These are phyloP conservation scores for Byssothecium circinans DNA, from an alignment of 2,329 filamentous ascomycete species.

Conservation along the genomic window DNA sequence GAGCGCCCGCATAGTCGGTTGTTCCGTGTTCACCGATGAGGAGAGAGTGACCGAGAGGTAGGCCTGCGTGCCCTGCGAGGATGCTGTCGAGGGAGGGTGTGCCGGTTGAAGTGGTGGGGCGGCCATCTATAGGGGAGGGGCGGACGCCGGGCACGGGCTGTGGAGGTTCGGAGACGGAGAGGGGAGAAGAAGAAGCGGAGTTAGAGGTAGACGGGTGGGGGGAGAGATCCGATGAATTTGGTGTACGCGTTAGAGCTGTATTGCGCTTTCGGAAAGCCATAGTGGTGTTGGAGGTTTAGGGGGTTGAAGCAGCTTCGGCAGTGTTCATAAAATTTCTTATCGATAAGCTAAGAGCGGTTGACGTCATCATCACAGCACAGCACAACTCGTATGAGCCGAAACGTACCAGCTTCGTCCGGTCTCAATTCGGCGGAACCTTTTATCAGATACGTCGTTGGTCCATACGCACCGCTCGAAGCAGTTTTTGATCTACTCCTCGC, in stretches of 20 bases:
- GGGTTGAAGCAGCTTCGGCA: no score
- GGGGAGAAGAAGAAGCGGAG: neutral
- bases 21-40: slow-evolving; percentile 87
- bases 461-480: neutral
- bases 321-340: neutral
- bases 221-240: slow-evolving; percentile 14
- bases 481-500: neutral
- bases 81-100: slow-evolving; percentile 82
- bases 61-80: slow-evolving; percentile 81
- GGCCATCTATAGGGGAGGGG: slow-evolving; percentile 85
- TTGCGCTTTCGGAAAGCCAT: slow-evolving; percentile 71
- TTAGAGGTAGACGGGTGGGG: slow-evolving; percentile 14
- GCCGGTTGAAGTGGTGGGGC: slow-evolving; percentile 87
- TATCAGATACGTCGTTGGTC: neutral
- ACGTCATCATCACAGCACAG: no score
- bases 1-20: slow-evolving; percentile 85
- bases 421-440: no score
- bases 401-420: no score
- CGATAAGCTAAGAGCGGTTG: no score
- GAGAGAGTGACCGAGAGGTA: slow-evolving; percentile 78
- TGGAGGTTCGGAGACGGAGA: slow-evolving; percentile 7
- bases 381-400: no score
- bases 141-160: slow-evolving; percentile 58
- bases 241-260: slow-evolving; percentile 54
- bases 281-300: neutral